Evolutionary conservation across 2,329 filamentous ascomycete genomes (phyloP).

Genomic region (Coniochaeta hoffmannii): DNA sequence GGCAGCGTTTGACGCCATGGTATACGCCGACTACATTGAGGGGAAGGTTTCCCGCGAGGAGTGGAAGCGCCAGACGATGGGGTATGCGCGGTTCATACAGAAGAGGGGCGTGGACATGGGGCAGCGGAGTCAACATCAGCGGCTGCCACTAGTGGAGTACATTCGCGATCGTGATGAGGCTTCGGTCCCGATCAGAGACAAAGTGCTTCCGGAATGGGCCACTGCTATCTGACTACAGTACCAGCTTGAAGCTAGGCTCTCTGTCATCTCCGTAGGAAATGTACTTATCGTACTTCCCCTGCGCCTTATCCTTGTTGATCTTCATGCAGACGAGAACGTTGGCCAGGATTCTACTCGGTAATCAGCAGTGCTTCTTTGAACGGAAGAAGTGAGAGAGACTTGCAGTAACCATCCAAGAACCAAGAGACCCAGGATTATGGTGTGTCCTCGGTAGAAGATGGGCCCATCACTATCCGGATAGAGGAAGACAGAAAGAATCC

Average conservation of each 20-base stretch:
- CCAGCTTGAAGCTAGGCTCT: slow-evolving; percentile 54
- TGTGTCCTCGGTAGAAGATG: slow-evolving; percentile 53
- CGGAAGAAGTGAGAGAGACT: slow-evolving; percentile 21
- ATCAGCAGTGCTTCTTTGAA: neutral
- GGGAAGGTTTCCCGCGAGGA: slow-evolving; percentile 21
- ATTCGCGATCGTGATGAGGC: slow-evolving; percentile 26
- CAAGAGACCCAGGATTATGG: slow-evolving; percentile 50
- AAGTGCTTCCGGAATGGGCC: slow-evolving; percentile 25
- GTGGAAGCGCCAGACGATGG: slow-evolving; percentile 26
- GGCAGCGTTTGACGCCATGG: slow-evolving; percentile 26
- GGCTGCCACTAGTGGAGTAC: slow-evolving; percentile 22
- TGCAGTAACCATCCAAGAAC: slow-evolving; percentile 58
- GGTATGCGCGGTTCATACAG: slow-evolving; percentile 25
- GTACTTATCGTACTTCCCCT: slow-evolving; percentile 51
- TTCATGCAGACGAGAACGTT: slow-evolving; percentile 58
- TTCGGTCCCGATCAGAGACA: slow-evolving; percentile 21
- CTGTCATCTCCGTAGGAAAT: slow-evolving; percentile 53
- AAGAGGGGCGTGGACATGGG: slow-evolving; percentile 27
- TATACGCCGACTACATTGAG: slow-evolving; percentile 23
- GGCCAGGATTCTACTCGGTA: slow-evolving; percentile 39
- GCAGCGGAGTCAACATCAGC: slow-evolving; percentile 23
- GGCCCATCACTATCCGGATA: slow-evolving; percentile 51
- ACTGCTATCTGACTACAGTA: slow-evolving; percentile 35
- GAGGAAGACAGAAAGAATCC: slow-evolving; percentile 55
- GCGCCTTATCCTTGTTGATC: slow-evolving; percentile 54